Evolutionary conservation across 2,329 filamentous ascomycete genomes (phyloP), one percentile per base, ranked within the genome.

Genomic region (Sphaerulina musiva): DNA sequence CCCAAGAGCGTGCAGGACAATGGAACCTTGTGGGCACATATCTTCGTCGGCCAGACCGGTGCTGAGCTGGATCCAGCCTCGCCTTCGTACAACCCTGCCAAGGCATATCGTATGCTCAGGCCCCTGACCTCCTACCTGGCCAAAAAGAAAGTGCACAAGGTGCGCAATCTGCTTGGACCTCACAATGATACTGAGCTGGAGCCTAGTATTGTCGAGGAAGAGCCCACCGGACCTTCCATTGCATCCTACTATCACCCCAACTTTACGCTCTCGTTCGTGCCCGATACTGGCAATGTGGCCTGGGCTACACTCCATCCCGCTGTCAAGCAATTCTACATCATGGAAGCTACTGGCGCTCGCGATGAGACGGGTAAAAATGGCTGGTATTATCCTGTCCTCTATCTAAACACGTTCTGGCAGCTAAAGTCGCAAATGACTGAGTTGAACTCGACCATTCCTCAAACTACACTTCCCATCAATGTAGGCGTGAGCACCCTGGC

Each of bases 381-480:
- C 57, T 98, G 91, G 91, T 98, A 97, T 69, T 83, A 87, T 68
- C 93, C 93, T 4, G 82, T 96, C 43, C 74, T 97, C 39, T 98
- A 89, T 69, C 77, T 93, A 68, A 98, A 98, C 74, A 95, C 87
- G 3, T 98, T 98, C 73, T 98, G 93, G 93, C 92, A 97, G 73
- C 79, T 98, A 60, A 88, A 82, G 68, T 85, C 80, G 59, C 89
- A 97, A 64, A 97, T 97, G 92, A 89, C 80, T 20, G 80, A 91
- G 62, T 76, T 98, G 48, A 98, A 98, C 70, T 86, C 89, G 12
- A 97, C 93, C 0, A 87, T 95, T 63, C 97, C 93, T 0, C 88
- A 96, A 65, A 85, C 83, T 65, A 83, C 82, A 20, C 76, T 95
- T 26, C 89, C 91, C 2, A 76, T 97, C 58, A 87, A 89, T 58